These are phyloP conservation scores for Plasmodium cynomolgi DNA, from an alignment of 169 alveolate species.

Conservation along the genomic window DNA sequence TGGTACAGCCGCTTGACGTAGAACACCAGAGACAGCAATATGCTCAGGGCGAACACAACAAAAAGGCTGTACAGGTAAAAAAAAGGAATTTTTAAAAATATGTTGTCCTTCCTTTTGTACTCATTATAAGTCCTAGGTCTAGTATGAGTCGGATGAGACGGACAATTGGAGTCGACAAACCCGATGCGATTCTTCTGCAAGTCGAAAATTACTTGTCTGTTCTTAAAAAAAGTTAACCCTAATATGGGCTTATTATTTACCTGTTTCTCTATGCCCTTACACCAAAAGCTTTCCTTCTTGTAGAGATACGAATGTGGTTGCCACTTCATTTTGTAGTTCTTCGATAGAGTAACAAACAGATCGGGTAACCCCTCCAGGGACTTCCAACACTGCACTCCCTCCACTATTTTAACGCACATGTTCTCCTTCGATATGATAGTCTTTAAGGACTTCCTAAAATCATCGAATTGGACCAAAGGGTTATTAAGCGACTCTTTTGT, in stretches of 20 bases:
- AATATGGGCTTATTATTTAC: conserved; percentile 77
- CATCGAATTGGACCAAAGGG: conserved; percentile 8
- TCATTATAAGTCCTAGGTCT: conserved; percentile 75
- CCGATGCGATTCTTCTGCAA: conserved; percentile 75
- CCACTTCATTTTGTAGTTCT: conserved; percentile 36
- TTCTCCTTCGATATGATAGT: conserved; percentile 40
- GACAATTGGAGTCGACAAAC: conserved; percentile 59
- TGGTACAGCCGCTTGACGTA: conserved; percentile 12
- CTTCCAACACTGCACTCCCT: conserved; percentile 68
- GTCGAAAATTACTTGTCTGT: conserved; percentile 79
- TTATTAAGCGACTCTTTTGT: conserved; percentile 23
- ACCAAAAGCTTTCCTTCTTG: conserved; percentile 80
- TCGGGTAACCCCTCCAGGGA: conserved; percentile 32
- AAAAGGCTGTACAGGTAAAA: conserved; percentile 27
- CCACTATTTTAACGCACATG: conserved; percentile 58
- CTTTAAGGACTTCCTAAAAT: conserved; percentile 37
- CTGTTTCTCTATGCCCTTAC: conserved; percentile 81
- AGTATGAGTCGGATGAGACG: conserved; percentile 20
- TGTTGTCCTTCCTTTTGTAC: conserved; percentile 51
- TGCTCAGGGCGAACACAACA: conserved; percentile 12
- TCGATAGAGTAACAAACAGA: conserved; percentile 21
- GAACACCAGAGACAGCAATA: conserved; percentile 23
- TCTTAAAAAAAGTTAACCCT: conserved; percentile 84
- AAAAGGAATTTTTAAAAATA: conserved; percentile 21
- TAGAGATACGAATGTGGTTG: conserved; percentile 61